Conservation (phyloP, 257 asterid species). For the Oldenlandia corymbosa region DNA sequence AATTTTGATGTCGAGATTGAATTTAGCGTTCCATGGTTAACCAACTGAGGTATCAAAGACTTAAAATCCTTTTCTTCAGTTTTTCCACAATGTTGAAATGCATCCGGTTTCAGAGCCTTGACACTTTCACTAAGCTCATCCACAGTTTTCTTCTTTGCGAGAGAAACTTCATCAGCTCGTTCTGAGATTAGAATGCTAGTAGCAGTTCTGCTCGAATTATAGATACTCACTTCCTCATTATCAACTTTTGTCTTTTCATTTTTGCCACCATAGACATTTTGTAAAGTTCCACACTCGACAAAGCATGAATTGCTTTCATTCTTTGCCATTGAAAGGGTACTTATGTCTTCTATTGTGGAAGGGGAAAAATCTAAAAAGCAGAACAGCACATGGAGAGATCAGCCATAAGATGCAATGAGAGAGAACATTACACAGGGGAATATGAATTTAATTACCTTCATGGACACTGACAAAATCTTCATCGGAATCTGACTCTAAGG, state of each 20-base stretch:
- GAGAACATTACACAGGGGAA: background rate
- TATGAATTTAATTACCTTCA: conserved; percentile 43
- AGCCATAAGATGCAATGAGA: background rate
- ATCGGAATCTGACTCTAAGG: conserved; percentile 73
- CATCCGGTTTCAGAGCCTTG: conserved; percentile 7
- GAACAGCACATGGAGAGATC: background rate
- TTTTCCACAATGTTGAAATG: background rate
- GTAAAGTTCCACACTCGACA: conserved; percentile 6
- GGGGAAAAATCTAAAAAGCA: conserved; percentile 38
- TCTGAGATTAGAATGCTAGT: conserved; percentile 3
- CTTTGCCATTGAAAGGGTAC: conserved; percentile 15
- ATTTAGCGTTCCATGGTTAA: conserved; percentile 15
- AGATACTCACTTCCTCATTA: conserved; percentile 3
- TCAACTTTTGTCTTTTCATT: conserved; percentile 14
- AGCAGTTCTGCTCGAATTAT: conserved; percentile 4
- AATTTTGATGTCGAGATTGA: conserved; percentile 21
- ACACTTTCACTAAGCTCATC: conserved; percentile 8
- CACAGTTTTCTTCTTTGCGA: conserved; percentile 4
- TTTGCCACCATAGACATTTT: background rate
- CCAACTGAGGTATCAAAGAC: conserved; percentile 11
- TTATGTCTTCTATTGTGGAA: conserved; percentile 21
- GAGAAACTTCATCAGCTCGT: conserved; percentile 17
- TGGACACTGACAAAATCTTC: conserved; percentile 61
- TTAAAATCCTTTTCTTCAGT: conserved; percentile 8
- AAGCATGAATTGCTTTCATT: conserved; percentile 15